phyloP scores from a whole-genome alignment of 2,329 filamentous ascomycete species.

The Pseudocercospora eumusae region DNA sequence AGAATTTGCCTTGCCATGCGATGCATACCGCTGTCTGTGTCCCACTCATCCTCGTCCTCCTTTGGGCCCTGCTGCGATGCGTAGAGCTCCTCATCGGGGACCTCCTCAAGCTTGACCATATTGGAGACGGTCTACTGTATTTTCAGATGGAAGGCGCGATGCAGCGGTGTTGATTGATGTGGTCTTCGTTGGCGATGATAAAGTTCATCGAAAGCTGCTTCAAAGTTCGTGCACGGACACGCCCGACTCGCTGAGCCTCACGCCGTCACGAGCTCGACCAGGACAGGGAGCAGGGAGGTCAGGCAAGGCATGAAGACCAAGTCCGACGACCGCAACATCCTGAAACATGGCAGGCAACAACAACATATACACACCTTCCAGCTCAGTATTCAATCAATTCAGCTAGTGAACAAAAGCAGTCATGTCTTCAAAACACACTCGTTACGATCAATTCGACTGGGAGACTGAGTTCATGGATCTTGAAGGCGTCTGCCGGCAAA shows the following conservation, averaged over 20 bases:
- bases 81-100: constrained; percentile 93
- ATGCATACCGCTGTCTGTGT: constrained; percentile 81
- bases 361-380: constrained; percentile 13
- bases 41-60: constrained; percentile 76
- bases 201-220: constrained; percentile 1
- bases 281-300: neutral
- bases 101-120: constrained; percentile 97
- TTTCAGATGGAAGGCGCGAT: neutral
- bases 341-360: constrained; percentile 5
- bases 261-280: neutral
- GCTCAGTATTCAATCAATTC: neutral
- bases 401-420: constrained; percentile 11
- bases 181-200: neutral
- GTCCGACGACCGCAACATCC: neutral
- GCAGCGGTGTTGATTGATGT: neutral
- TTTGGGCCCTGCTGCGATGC: constrained; percentile 64
- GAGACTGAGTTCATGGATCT: constrained; percentile 19
- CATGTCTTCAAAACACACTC: constrained; percentile 2
- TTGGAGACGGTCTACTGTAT: constrained; percentile 41
- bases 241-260: neutral
- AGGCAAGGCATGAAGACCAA: neutral
- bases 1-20: neutral
- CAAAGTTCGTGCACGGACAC: constrained; percentile 1
- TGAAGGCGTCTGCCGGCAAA: constrained; percentile 16
- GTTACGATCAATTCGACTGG: constrained; percentile 15